Evolutionary conservation across 164 flowering plant species (phyloP).

Genomic region (Sedum album): DNA sequence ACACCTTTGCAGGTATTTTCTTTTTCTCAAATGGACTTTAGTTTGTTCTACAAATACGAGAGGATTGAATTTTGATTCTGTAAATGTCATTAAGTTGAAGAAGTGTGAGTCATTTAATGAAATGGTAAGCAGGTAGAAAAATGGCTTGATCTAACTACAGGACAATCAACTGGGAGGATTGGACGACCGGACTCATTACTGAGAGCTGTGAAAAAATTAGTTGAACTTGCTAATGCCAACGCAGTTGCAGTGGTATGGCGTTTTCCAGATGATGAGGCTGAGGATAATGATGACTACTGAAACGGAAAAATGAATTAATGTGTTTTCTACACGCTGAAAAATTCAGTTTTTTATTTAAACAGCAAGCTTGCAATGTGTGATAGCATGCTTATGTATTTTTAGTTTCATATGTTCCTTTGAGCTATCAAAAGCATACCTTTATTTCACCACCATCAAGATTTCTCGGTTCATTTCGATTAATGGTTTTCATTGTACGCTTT

Average conservation of each 20-base stretch:
- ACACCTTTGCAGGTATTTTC: slow-evolving; percentile 52
- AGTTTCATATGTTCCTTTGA: no score
- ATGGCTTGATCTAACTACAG: slow-evolving; percentile 65
- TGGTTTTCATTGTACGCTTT: background rate
- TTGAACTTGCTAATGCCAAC: slow-evolving; percentile 38
- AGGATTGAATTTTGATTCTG: background rate
- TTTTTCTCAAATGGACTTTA: background rate
- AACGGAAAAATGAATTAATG: slow-evolving; percentile 49
- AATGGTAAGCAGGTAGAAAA: slow-evolving; percentile 49
- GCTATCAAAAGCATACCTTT: no score
- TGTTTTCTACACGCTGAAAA: background rate
- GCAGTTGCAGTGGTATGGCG: slow-evolving; percentile 88
- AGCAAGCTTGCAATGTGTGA: no score
- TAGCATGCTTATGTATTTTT: no score
- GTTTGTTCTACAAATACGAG: background rate
- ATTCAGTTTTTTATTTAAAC: background rate
- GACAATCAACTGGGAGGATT: slow-evolving; percentile 83
- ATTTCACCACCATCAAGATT: no score
- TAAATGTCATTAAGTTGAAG: no score
- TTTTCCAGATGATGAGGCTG: slow-evolving; percentile 74
- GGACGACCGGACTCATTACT: slow-evolving; percentile 59
- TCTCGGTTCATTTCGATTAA: no score
- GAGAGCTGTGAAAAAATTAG: slow-evolving; percentile 53
- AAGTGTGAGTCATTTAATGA: no score
- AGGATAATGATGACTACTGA: slow-evolving; percentile 59